phyloP scores from a whole-genome alignment of 345 rosid genomes.

The Litchi chinensis region DNA sequence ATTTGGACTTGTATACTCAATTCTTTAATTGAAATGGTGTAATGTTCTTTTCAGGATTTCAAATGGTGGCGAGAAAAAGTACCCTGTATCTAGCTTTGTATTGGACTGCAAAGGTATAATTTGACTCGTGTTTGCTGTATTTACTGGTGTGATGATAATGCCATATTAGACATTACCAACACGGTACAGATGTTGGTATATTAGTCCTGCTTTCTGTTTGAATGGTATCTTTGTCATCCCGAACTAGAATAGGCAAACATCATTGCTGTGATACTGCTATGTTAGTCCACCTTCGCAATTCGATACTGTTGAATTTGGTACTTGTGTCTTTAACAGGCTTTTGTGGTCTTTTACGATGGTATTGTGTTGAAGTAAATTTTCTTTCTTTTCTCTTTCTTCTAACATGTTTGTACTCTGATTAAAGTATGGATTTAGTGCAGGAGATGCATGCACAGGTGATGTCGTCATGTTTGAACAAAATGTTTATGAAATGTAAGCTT shows the following conservation, averaged over 20 bases:
- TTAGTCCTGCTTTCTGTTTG: not conserved
- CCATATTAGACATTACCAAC: not conserved
- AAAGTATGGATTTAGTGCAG: conserved; percentile 34
- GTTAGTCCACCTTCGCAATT: no score
- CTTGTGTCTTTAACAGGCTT: not conserved
- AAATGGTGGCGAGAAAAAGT: conserved; percentile 51
- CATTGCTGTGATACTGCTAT: no score
- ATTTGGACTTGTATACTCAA: not conserved
- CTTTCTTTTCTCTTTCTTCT: not conserved
- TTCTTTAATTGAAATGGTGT: not conserved
- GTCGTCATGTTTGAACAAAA: conserved; percentile 67
- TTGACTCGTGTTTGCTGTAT: not conserved
- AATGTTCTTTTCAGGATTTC: conserved; percentile 40
- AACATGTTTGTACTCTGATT: conserved; percentile 2
- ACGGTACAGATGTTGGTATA: not conserved
- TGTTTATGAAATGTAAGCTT: conserved; percentile 56
- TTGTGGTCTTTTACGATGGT: not conserved
- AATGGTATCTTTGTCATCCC: no score
- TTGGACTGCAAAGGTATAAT: conserved; percentile 57
- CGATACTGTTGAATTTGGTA: no score
- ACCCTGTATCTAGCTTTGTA: conserved; percentile 54
- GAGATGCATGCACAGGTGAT: conserved; percentile 66
- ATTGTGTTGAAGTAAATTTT: not conserved
- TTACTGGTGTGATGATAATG: not conserved
- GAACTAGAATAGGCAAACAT: no score